Evolutionary conservation across 1,139 yeast species (phyloP).

Genomic region (Blastobotrys buckinghamii): DNA sequence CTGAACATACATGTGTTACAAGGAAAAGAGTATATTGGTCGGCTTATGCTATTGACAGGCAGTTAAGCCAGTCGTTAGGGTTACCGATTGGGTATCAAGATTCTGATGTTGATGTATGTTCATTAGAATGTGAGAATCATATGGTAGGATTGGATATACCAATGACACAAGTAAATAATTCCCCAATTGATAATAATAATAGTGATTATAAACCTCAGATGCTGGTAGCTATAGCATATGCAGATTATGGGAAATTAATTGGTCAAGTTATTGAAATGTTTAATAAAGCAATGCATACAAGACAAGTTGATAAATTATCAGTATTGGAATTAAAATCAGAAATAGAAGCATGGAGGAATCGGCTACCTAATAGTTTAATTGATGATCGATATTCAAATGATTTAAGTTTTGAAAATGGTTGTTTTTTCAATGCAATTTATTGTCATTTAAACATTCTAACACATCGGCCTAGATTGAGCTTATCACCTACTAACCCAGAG

Average conservation of each 20-base stretch:
- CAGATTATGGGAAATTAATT: conserved; percentile 10
- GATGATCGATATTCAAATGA: not conserved
- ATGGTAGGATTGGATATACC: conserved; percentile 15
- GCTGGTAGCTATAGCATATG: conserved; percentile 12
- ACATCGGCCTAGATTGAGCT: conserved; percentile 15
- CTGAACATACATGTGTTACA: conserved; percentile 7
- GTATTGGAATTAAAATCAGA: conserved; percentile 16
- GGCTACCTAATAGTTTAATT: conserved; percentile 13
- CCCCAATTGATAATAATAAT: not conserved
- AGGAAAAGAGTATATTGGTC: conserved; percentile 17
- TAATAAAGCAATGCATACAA: conserved; percentile 15
- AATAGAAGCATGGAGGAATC: conserved; percentile 16
- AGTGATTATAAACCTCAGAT: conserved; percentile 1
- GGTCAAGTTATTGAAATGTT: conserved; percentile 15
- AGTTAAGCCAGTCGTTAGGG: conserved; percentile 16
- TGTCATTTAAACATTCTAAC: conserved; percentile 13
- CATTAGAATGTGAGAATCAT: conserved; percentile 12
- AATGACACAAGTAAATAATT: not conserved
- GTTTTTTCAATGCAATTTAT: conserved; percentile 15
- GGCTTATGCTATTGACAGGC: conserved; percentile 16
- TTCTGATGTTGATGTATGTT: conserved; percentile 18
- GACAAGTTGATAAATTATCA: conserved; percentile 11
- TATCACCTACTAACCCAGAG: conserved; percentile 13
- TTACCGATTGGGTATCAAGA: conserved; percentile 16
- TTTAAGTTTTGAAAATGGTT: conserved; percentile 14